These are phyloP conservation scores for Paecilomyces niveus DNA, from an alignment of 2,329 filamentous ascomycete genomes.

Conservation along the genomic window DNA sequence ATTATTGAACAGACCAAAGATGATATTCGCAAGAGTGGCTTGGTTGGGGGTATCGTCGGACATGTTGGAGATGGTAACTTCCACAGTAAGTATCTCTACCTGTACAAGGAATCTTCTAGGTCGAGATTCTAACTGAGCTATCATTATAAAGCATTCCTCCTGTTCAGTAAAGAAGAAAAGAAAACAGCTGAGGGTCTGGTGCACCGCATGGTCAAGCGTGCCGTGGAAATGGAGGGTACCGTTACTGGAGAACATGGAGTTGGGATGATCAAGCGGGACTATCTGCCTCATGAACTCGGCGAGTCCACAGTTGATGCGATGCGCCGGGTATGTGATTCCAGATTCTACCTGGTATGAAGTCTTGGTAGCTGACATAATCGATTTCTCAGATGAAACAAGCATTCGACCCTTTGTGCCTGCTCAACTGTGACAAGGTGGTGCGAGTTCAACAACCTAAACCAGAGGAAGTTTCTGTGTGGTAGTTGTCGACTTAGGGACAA, in stretches of 20 bases:
- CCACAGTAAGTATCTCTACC: conserved; percentile 40
- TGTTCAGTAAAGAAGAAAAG: conserved; percentile 55
- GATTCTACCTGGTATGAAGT: not conserved
- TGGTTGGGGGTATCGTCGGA: conserved; percentile 59
- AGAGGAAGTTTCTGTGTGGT: conserved; percentile 45
- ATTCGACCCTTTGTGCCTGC: conserved; percentile 56
- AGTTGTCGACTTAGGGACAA: conserved; percentile 8
- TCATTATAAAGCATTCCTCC: conserved; percentile 47
- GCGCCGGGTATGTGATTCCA: conserved; percentile 46
- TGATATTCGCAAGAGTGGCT: conserved; percentile 50
- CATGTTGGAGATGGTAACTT: conserved; percentile 76
- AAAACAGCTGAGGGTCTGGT: conserved; percentile 61
- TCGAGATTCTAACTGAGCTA: not conserved
- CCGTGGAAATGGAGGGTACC: conserved; percentile 77
- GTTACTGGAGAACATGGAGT: conserved; percentile 70
- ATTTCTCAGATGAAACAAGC: conserved; percentile 51
- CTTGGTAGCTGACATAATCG: conserved; percentile 10
- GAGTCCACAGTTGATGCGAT: conserved; percentile 56
- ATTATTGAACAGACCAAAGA: conserved; percentile 71
- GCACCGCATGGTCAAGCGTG: conserved; percentile 78
- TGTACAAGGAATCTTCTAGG: conserved; percentile 44
- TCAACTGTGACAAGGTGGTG: conserved; percentile 60
- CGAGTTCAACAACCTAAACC: conserved; percentile 43
- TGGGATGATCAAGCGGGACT: conserved; percentile 62
- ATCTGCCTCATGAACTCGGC: conserved; percentile 56